These are phyloP conservation scores for Fusarium secorum DNA, from an alignment of 2,329 filamentous ascomycete species.

Conservation along the genomic window DNA sequence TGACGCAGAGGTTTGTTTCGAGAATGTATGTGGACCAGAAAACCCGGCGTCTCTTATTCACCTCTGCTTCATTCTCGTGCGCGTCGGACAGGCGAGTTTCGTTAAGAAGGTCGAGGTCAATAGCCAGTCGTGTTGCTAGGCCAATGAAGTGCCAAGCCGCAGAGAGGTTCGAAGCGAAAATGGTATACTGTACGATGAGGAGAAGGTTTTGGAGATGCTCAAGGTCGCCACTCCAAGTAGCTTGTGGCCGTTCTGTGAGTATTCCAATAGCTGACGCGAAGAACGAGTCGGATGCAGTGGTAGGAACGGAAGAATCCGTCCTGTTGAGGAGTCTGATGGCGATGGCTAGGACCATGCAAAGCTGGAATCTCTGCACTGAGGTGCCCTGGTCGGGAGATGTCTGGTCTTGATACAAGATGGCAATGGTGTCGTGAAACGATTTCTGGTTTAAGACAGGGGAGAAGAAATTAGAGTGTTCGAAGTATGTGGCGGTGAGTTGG, in stretches of 20 bases:
- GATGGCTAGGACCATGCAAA: slow-evolving; percentile 16
- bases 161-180: slow-evolving; percentile 23
- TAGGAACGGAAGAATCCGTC: slow-evolving; percentile 15
- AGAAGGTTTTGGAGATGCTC: slow-evolving; percentile 24
- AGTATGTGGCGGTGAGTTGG: slow-evolving; percentile 37
- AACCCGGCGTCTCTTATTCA: not conserved
- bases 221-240: slow-evolving; percentile 16
- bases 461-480: slow-evolving; percentile 43
- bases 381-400: not conserved
- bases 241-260: not conserved
- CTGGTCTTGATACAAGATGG: slow-evolving; percentile 7
- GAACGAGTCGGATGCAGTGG: slow-evolving; percentile 14
- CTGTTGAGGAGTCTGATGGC: slow-evolving; percentile 29
- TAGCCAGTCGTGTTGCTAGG: slow-evolving; percentile 14
- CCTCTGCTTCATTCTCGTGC: not conserved
- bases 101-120: slow-evolving; percentile 22
- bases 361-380: not conserved
- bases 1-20: slow-evolving; percentile 25
- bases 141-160: slow-evolving; percentile 34
- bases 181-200: slow-evolving; percentile 23
- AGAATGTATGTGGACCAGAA: slow-evolving; percentile 32
- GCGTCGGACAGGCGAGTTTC: not conserved
- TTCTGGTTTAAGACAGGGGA: slow-evolving; percentile 35
- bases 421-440: slow-evolving; percentile 6
- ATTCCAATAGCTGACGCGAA: slow-evolving; percentile 11